Base-by-base conservation (phyloP, 306 rosid species). In the Acmispon strigosus region DNA sequence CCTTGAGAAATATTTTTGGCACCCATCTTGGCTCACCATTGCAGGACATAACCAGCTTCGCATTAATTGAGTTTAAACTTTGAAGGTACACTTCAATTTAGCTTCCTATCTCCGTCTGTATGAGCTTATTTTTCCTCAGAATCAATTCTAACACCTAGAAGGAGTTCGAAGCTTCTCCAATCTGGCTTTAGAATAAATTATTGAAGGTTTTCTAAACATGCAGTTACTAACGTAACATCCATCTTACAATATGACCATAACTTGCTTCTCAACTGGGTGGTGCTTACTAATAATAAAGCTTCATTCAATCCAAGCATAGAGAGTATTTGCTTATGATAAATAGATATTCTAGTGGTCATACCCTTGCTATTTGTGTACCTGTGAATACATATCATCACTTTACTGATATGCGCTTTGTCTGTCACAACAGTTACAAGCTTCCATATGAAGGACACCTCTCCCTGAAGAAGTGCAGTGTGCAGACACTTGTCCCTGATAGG, bases 1-100 rank as follows among this genome's bases (percentile, higher is more conserved):
- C 16, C 47, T 70, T 59, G 80, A 78, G 15, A 71, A 76, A 24
- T 19, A 62, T 29, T 18, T 78, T 62, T 29, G 84, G 71, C 80
- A 72, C 1, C 58, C 73, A 0, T 20, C 61, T 66, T 81, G 56
- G 79, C 8, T 12, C 6, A 59, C 59, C 72, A 50, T 62, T 18
- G 14, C 36, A 55, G 15, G 54, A 43, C 57, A 37, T 14, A 24
- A 22, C 56, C 19, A 20, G 62, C 3, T 60, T 15, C 2, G 8
- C 20, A 32, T 32, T 32, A 8, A 10, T 36, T 53, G 73, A 62
- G 47, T 45, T 44, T n/a, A n/a, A n/a, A n/a, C n/a, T n/a, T n/a
- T 44, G 10, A 45, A 61, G 76, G 72, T 70, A 53, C n/a, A 17
- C 66, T 51, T 15, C 37, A 12, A 50, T 60, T 69, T 22, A 49